Base-by-base conservation (phyloP, 2,329 filamentous ascomycete genomes). In the Penicillium sp. region DNA sequence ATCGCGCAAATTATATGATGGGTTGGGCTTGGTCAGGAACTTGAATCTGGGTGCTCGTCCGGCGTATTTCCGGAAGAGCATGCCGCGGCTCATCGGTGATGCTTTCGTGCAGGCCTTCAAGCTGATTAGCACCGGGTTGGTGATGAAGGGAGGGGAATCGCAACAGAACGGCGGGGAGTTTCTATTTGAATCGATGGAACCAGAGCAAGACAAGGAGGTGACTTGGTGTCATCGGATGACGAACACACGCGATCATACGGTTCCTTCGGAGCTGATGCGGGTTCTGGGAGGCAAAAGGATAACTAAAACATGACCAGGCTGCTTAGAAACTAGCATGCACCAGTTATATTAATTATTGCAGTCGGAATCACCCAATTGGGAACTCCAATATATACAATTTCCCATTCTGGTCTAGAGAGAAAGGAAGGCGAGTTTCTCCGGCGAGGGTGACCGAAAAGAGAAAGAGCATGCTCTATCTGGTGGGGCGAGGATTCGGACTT, bases 141-240 rank as follows among this genome's bases (percentile, higher is more conserved):
- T 31, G 18, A 28, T 16, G 3, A 47, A 47, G 28, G 41, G 25
- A 10, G 44, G 44, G 2, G 30, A 85, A 55, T 70, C 75, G 55
- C 69, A 73, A 35, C 82, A 87, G 64, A 79, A 85, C 2, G 84
- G 85, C 15, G 85, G 84, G 8, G 85, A 89, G 65, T 85, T 88
- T 45, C 59, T 89, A n/a, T 87, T 87, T 47, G 80, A 85, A 56
- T 20, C 32, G 1, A 45, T 20, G 2, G 30, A 28, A n/a, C 41
- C 37, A 3, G 45, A 51, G 16, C 42, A 50, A 5, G 47, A 45
- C 45, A 56, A 37, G 45, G 8, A 28, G 2, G 74, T 85, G 17
- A 80, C 77, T 1, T 93, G 86, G 85, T 88, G 82, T 52, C 84
- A 90, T 64, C 73, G 85, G 17, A 93, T 93, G 85, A 72, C 72